phyloP scores from a whole-genome alignment of 1,284 basidiomycete species.

The Ceratobasidium sp. region DNA sequence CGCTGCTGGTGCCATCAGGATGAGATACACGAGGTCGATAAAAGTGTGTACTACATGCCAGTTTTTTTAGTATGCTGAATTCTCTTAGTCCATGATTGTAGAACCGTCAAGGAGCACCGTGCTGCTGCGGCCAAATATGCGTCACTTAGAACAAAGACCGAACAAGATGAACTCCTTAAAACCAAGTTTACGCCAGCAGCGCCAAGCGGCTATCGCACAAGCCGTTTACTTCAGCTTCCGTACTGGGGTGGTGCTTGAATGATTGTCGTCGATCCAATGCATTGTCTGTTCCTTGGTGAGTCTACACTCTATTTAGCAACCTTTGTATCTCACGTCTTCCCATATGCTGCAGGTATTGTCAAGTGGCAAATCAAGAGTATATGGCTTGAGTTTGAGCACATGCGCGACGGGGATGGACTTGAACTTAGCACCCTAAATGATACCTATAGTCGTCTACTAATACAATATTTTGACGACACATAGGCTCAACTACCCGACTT shows the following conservation, averaged over 20 bases:
- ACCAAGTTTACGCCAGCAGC: background rate
- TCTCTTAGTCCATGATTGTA: background rate
- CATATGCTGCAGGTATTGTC: slow-evolving; percentile 15
- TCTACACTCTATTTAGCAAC: background rate
- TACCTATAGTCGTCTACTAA: too few relatives aligned
- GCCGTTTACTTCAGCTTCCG: slow-evolving; percentile 14
- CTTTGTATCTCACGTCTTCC: background rate
- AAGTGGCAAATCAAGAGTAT: slow-evolving; percentile 35
- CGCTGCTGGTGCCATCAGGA: slow-evolving; percentile 33
- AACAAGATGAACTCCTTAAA: slow-evolving; percentile 17
- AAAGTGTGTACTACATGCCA: background rate
- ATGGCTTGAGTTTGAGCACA: slow-evolving; percentile 24
- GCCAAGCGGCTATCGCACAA: slow-evolving; percentile 5
- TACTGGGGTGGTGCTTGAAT: slow-evolving; percentile 40
- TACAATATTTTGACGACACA: too few relatives aligned
- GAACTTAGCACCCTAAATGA: background rate
- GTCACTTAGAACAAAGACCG: slow-evolving; percentile 1
- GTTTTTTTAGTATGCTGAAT: background rate
- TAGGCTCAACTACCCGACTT: slow-evolving; percentile 39
- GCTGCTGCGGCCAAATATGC: slow-evolving; percentile 13
- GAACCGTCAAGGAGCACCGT: slow-evolving; percentile 13
- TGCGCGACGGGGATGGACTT: slow-evolving; percentile 25
- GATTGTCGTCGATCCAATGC: slow-evolving; percentile 43
- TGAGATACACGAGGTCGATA: slow-evolving; percentile 8
- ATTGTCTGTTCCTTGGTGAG: slow-evolving; percentile 37